Conservation (phyloP, 2,329 filamentous ascomycete genomes). For the Drechslerella dactyloides region DNA sequence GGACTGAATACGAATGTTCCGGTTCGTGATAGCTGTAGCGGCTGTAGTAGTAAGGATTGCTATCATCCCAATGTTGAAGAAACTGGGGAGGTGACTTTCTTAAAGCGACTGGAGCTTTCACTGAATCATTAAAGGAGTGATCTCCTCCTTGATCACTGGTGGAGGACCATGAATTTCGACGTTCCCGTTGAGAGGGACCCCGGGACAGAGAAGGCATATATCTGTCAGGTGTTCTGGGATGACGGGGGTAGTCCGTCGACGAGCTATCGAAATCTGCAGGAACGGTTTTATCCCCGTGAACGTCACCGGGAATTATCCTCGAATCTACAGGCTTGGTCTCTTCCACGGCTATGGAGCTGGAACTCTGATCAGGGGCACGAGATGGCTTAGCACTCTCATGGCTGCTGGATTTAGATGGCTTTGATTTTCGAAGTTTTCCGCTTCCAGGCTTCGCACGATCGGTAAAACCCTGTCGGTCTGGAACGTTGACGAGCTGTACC, state of each 20-base stretch:
- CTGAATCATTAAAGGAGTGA: slow-evolving; percentile 16
- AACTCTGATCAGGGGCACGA: background rate
- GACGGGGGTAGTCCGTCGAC: slow-evolving; percentile 45
- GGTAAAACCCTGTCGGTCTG: slow-evolving; percentile 27
- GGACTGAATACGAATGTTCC: slow-evolving; percentile 14
- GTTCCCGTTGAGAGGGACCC: slow-evolving; percentile 29
- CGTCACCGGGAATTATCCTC: slow-evolving; percentile 8
- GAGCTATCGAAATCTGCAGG: slow-evolving; percentile 39
- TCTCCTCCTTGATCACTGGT: slow-evolving; percentile 17
- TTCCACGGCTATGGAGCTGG: background rate
- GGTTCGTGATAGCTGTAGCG: slow-evolving; percentile 30
- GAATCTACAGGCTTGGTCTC: slow-evolving; percentile 7
- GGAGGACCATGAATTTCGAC: slow-evolving; percentile 39
- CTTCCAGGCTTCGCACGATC: slow-evolving; percentile 24
- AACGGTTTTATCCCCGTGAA: slow-evolving; percentile 15
- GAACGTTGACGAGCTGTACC: slow-evolving; percentile 31
- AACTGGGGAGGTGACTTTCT: slow-evolving; percentile 44
- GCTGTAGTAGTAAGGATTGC: slow-evolving; percentile 29
- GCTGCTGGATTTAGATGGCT: slow-evolving; percentile 4
- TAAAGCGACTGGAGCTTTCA: slow-evolving; percentile 40
- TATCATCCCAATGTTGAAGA: slow-evolving; percentile 39
- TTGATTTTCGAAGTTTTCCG: slow-evolving; percentile 35
- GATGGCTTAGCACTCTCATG: background rate
- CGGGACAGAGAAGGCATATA: slow-evolving; percentile 37
- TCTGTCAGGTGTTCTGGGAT: slow-evolving; percentile 45